These are phyloP conservation scores for Ehretia macrophylla DNA, from an alignment of 257 asterid species.

Conservation along the genomic window DNA sequence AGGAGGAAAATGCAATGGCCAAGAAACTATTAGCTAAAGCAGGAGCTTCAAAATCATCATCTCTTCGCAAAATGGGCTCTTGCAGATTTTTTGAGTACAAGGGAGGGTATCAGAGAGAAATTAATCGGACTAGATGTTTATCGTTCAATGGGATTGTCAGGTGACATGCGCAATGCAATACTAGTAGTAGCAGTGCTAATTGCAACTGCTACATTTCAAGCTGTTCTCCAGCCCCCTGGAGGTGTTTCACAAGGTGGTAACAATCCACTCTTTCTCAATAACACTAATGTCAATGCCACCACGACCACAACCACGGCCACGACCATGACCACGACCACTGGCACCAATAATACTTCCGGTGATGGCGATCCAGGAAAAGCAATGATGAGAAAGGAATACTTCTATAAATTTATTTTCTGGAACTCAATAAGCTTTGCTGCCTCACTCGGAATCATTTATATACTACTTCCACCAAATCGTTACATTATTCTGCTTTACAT, in stretches of 20 bases:
- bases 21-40: background rate
- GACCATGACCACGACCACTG: background rate
- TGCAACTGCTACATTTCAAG: conserved; percentile 5
- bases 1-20: background rate
- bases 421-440: background rate
- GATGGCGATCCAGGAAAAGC: background rate
- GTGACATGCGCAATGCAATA: background rate
- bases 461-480: background rate
- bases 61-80: background rate
- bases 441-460: background rate
- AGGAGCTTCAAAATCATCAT: background rate
- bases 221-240: conserved; percentile 1
- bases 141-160: background rate
- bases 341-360: too few species aligned
- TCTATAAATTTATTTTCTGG: background rate
- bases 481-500: background rate
- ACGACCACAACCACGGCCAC: background rate
- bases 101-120: background rate
- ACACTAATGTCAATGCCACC: background rate
- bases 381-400: background rate
- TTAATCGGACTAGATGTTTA: background rate
- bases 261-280: background rate
- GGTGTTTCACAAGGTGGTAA: background rate
- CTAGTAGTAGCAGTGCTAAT: conserved; percentile 1
- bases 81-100: background rate